A percentile compares a stretch with the other conserved stretches of the same genome.
These are phyloP conservation scores for Gypsophila paniculata DNA, from an alignment of 179 eudicot species.

Conservation along the genomic window DNA sequence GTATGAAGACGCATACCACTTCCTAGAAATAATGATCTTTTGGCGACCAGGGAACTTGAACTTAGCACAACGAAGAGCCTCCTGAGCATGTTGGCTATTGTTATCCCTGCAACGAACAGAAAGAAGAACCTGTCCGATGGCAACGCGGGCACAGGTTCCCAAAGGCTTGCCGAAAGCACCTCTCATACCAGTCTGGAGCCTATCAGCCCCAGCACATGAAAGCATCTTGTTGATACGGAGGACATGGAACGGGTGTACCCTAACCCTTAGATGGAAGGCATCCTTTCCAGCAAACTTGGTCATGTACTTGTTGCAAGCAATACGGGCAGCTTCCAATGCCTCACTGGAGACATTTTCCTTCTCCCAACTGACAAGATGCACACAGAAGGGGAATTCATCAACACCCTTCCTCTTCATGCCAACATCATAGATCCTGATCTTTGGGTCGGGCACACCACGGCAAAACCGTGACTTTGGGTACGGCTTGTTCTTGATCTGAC, in stretches of 20 bases:
- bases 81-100: slow-evolving; percentile 52
- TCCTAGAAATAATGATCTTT: slow-evolving; percentile 59
- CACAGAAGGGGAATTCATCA: slow-evolving; percentile 63
- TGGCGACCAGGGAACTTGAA: slow-evolving; percentile 70
- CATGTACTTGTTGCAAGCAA: slow-evolving; percentile 77
- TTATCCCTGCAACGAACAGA: slow-evolving; percentile 61
- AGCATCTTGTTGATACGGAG: slow-evolving; percentile 63
- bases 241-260: slow-evolving; percentile 71
- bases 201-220: slow-evolving; percentile 67
- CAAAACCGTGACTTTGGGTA: slow-evolving; percentile 60
- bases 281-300: slow-evolving; percentile 69
- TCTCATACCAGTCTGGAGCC: slow-evolving; percentile 66
- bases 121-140: slow-evolving; percentile 58
- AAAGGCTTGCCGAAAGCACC: slow-evolving; percentile 65
- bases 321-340: slow-evolving; percentile 65
- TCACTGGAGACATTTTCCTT: slow-evolving; percentile 65
- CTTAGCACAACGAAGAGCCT: slow-evolving; percentile 63
- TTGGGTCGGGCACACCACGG: slow-evolving; percentile 68
- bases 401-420: slow-evolving; percentile 66
- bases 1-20: slow-evolving; percentile 36
- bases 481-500: slow-evolving; percentile 67
- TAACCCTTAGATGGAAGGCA: slow-evolving; percentile 64
- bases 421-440: slow-evolving; percentile 61
- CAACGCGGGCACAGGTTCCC: slow-evolving; percentile 57
- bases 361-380: slow-evolving; percentile 71